Percentiles rank a stretch among this genome's conserved stretches.
Conservation (phyloP, 805 yeast species). For the Kockiozyma suomiensis region DNA sequence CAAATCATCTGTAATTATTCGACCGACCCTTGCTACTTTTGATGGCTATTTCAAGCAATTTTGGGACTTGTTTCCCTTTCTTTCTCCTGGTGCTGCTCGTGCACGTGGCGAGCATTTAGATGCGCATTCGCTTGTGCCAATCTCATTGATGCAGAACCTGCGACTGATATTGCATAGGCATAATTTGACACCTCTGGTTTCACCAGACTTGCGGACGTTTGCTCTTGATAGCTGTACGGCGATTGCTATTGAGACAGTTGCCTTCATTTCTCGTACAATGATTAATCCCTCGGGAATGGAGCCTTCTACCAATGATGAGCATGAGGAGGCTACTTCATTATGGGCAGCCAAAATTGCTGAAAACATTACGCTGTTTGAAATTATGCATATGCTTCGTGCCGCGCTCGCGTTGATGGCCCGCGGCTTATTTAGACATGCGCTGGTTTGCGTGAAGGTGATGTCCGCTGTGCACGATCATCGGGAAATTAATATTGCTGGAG, state of each 20-base stretch:
- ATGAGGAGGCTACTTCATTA: background rate
- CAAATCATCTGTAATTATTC: conserved; percentile 13
- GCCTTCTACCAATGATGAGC: background rate
- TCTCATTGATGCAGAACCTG: conserved; percentile 27
- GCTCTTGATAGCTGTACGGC: conserved; percentile 28
- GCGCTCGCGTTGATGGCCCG: conserved; percentile 19
- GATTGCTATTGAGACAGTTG: conserved; percentile 25
- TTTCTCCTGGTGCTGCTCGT: conserved; percentile 11
- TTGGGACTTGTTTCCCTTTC: conserved; percentile 29
- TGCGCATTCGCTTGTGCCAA: conserved; percentile 24
- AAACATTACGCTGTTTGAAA: conserved; percentile 10
- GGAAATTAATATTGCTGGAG: conserved; percentile 29
- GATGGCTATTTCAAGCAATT: conserved; percentile 27
- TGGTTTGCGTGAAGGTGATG: conserved; percentile 25
- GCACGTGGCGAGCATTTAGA: conserved; percentile 7
- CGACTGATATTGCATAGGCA: conserved; percentile 28
- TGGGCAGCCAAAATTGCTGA: conserved; percentile 25
- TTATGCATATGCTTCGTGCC: conserved; percentile 26
- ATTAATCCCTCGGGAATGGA: conserved; percentile 6
- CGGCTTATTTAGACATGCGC: conserved; percentile 28
- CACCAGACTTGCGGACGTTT: conserved; percentile 20
- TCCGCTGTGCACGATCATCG: conserved; percentile 30
- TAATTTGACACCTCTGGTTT: conserved; percentile 27
- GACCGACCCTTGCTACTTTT: conserved; percentile 24
- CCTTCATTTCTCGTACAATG: conserved; percentile 27